Evolutionary conservation across 2,329 filamentous ascomycete species (phyloP).

Genomic region (Diaporthe velutina): DNA sequence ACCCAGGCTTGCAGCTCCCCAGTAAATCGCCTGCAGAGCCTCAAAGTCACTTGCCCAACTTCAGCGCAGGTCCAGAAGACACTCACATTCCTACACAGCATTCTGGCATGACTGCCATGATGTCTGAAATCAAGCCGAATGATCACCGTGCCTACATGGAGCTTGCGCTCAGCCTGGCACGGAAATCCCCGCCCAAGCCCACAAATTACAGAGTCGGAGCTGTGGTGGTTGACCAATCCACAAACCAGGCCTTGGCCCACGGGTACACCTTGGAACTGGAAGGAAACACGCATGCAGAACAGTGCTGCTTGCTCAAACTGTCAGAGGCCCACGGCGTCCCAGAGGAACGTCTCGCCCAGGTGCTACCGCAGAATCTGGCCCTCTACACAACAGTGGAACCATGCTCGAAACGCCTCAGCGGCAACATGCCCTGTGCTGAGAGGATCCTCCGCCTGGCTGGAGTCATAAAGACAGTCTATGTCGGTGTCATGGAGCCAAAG

Average conservation of each 20-base stretch:
- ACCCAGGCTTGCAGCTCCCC: neutral
- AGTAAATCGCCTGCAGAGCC: neutral
- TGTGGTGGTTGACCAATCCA: constrained; percentile 75
- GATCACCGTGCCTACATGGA: constrained; percentile 70
- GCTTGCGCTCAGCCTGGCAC: constrained; percentile 81
- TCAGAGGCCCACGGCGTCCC: constrained; percentile 59
- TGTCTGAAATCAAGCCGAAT: constrained; percentile 47
- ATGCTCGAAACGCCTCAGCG: constrained; percentile 79
- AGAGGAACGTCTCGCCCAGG: constrained; percentile 66
- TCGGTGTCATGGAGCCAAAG: constrained; percentile 89
- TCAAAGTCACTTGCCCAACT: neutral
- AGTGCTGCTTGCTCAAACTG: constrained; percentile 88
- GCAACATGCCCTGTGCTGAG: constrained; percentile 83
- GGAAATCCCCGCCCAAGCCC: constrained; percentile 84
- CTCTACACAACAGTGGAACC: constrained; percentile 97
- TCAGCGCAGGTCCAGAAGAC: neutral
- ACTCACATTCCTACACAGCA: neutral
- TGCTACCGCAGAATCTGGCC: constrained; percentile 66
- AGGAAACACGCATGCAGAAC: constrained; percentile 97
- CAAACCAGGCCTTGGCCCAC: constrained; percentile 75
- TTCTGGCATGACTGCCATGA: neutral
- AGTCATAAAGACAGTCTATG: constrained; percentile 82
- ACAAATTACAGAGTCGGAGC: constrained; percentile 96
- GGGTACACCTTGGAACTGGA: constrained; percentile 92
- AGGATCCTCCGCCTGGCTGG: constrained; percentile 75